A percentile compares a stretch with the other conserved stretches of the same genome.
Evolutionary conservation across 495 filamentous ascomycete species (phyloP).

Genomic region (Xylaria cubensis): DNA sequence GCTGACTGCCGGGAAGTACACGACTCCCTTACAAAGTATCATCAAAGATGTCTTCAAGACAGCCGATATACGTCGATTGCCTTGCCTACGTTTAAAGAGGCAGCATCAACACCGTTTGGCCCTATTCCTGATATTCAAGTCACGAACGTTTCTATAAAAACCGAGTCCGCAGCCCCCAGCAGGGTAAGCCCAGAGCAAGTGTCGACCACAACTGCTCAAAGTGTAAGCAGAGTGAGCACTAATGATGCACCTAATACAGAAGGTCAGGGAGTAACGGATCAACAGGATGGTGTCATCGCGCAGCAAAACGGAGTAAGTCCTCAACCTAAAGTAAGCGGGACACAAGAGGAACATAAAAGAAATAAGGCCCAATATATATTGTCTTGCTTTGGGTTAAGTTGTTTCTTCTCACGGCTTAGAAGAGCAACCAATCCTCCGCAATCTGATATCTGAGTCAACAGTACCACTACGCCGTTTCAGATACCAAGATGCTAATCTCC

Average conservation of each 20-base stretch:
- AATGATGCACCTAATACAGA: background rate
- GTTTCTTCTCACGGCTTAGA: background rate
- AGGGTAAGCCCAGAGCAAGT: background rate
- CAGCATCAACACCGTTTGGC: background rate
- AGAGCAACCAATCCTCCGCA: background rate
- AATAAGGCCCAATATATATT: background rate
- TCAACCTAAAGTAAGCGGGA: background rate
- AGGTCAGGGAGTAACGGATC: background rate
- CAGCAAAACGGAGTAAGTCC: background rate
- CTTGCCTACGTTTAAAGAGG: background rate
- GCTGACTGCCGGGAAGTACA: conserved; percentile 1
- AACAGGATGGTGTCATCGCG: background rate
- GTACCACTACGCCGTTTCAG: background rate
- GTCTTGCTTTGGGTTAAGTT: background rate
- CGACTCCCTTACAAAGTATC: background rate
- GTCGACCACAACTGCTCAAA: background rate
- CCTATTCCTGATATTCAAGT: background rate
- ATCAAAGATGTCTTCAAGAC: conserved; percentile 4
- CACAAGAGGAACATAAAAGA: background rate
- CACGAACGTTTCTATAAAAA: background rate
- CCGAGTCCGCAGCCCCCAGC: background rate
- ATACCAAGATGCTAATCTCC: no score
- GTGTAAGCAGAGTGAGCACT: background rate
- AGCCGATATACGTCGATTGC: background rate
- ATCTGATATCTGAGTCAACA: background rate